Evolutionary conservation across 2,329 filamentous ascomycete genomes (phyloP).

Genomic region (Bipolaris oryzae): DNA sequence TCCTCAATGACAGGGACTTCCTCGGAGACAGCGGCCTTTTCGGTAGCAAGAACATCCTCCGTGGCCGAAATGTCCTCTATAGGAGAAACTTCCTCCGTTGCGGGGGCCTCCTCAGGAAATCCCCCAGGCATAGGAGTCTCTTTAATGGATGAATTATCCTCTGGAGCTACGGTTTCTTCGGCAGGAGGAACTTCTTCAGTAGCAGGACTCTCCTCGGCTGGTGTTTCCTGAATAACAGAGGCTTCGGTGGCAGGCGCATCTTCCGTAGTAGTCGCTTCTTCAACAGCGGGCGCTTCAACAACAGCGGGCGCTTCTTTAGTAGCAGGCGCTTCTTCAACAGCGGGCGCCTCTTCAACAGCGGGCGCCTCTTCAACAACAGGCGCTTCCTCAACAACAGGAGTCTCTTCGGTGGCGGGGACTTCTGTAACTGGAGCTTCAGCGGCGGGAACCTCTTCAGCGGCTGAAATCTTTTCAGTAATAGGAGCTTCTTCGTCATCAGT

Average conservation of each 20-base stretch:
- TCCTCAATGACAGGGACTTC: not conserved
- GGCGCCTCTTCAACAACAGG: not conserved
- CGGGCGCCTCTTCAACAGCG: not conserved
- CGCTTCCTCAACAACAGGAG: too few species aligned
- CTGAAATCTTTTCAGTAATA: not conserved
- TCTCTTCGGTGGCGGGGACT: too few species aligned
- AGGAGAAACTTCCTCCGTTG: not conserved
- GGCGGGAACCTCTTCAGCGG: too few species aligned
- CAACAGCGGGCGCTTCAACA: not conserved
- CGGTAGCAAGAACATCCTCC: too few species aligned
- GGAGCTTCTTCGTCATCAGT: not conserved
- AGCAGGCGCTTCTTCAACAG: not conserved
- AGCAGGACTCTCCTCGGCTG: not conserved
- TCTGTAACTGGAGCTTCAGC: not conserved
- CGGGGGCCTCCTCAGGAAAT: not conserved
- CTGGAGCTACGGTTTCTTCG: not conserved
- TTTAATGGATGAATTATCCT: not conserved
- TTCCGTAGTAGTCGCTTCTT: not conserved
- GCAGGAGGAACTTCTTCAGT: too few species aligned
- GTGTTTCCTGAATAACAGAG: not conserved
- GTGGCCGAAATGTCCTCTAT: not conserved
- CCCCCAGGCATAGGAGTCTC: conserved; percentile 1
- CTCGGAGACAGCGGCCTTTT: too few species aligned
- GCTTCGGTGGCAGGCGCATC: not conserved
- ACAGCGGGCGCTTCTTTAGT: not conserved